Percentiles rank a stretch among this genome's conserved stretches.
Evolutionary conservation across 2,329 filamentous ascomycete genomes (phyloP).

Genomic region (Cladosporium sp.): DNA sequence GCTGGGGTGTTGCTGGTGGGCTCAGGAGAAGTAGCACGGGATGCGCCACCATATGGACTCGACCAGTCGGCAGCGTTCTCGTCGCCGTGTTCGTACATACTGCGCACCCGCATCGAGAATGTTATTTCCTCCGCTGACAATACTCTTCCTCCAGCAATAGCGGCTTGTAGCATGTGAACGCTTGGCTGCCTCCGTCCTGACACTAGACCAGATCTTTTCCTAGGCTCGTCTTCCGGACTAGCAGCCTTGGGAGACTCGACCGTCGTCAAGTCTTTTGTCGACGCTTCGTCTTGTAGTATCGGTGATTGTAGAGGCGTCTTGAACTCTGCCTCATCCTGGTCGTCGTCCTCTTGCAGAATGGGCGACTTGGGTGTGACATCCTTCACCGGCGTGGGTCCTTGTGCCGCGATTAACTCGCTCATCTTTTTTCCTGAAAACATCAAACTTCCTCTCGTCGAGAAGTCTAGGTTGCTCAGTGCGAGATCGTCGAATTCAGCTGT

Average conservation of each 20-base stretch:
- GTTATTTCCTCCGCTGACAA: conserved; percentile 66
- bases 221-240: neutral
- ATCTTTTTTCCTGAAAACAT: conserved; percentile 57
- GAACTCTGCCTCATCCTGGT: neutral
- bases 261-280: neutral
- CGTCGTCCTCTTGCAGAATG: neutral
- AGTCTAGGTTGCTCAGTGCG: conserved; percentile 55
- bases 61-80: conserved; percentile 55
- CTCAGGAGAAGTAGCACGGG: conserved; percentile 13
- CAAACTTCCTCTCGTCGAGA: conserved; percentile 63
- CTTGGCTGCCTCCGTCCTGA: conserved; percentile 39
- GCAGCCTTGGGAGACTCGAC: neutral
- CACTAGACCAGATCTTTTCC: conserved; percentile 8
- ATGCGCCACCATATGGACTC: neutral
- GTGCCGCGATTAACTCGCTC: conserved; percentile 31
- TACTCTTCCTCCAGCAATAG: conserved; percentile 45
- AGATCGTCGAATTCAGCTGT: conserved; percentile 57
- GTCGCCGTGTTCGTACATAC: conserved; percentile 65
- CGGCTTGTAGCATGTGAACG: conserved; percentile 41
- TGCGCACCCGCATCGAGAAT: conserved; percentile 62
- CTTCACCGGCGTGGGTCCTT: conserved; percentile 24
- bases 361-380: neutral
- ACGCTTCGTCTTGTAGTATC: neutral
- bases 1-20: conserved; percentile 24
- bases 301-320: conserved; percentile 10